A percentile compares a stretch with the other conserved stretches of the same genome.
phyloP scores from a whole-genome alignment of 495 filamentous ascomycete genomes.

The Penicillium bovifimosum region DNA sequence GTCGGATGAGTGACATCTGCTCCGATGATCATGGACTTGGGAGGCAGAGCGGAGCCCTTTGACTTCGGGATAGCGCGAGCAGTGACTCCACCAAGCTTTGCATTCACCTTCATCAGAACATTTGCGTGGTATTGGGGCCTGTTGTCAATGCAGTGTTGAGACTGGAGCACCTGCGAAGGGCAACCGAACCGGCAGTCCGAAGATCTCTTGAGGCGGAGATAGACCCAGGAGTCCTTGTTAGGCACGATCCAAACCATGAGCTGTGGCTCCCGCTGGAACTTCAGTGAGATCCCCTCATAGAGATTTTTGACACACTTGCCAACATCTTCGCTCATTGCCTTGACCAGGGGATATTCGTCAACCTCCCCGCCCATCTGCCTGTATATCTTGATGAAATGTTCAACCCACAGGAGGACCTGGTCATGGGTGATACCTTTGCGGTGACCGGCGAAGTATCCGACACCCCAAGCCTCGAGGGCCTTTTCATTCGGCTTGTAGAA shows the following conservation, averaged over 20 bases:
- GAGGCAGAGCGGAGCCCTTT: conserved; percentile 30
- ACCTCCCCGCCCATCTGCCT: conserved; percentile 66
- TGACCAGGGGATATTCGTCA: conserved; percentile 24
- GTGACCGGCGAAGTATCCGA: conserved; percentile 49
- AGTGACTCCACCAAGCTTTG: conserved; percentile 86
- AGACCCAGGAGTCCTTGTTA: conserved; percentile 58
- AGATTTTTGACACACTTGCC: conserved; percentile 48
- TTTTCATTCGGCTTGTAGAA: conserved; percentile 57
- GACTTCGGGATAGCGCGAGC: conserved; percentile 36
- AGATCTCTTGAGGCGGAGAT: conserved; percentile 75
- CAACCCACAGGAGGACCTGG: conserved; percentile 51
- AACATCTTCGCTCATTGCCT: conserved; percentile 38
- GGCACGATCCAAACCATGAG: conserved; percentile 67
- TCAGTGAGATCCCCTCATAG: conserved; percentile 45
- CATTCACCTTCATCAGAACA: conserved; percentile 89
- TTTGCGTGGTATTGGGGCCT: conserved; percentile 79
- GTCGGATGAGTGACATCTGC: conserved; percentile 82
- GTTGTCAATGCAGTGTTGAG: conserved; percentile 52
- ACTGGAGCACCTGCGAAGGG: conserved; percentile 66
- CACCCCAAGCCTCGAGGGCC: conserved; percentile 64
- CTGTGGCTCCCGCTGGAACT: conserved; percentile 47
- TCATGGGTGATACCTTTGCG: conserved; percentile 35
- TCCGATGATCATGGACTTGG: conserved; percentile 70
- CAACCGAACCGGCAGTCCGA: conserved; percentile 76
- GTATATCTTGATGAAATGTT: conserved; percentile 57